Percentiles rank a stretch among this genome's conserved stretches.
These are phyloP conservation scores for Aureobasidium lini DNA, from an alignment of 2,329 filamentous ascomycete genomes.

Conservation along the genomic window DNA sequence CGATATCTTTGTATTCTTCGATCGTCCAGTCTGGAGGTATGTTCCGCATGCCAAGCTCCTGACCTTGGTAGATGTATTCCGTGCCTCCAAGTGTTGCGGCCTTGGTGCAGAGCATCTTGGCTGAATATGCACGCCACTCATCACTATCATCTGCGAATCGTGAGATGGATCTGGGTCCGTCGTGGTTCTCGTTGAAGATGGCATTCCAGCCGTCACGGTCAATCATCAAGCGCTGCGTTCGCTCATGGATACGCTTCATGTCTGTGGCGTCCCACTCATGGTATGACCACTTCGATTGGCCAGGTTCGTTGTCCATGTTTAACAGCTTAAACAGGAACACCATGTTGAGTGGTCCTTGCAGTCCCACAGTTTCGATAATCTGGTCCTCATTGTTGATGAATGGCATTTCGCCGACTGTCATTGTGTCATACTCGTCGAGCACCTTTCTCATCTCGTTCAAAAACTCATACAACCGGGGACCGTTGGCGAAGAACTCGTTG, in stretches of 20 bases:
- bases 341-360: constrained; percentile 53
- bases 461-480: constrained; percentile 40
- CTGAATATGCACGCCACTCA: constrained; percentile 42
- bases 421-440: constrained; percentile 40
- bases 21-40: constrained; percentile 54
- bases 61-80: constrained; percentile 60
- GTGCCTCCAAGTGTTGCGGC: constrained; percentile 55
- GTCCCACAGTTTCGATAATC: constrained; percentile 46
- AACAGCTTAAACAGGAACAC: constrained; percentile 60
- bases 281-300: constrained; percentile 18
- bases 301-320: constrained; percentile 40
- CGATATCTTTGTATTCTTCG: constrained; percentile 62
- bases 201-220: constrained; percentile 57
- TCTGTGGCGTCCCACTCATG: constrained; percentile 18
- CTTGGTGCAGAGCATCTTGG: constrained; percentile 55
- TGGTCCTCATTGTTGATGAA: constrained; percentile 41
- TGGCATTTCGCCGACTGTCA: constrained; percentile 47
- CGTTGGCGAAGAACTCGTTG: constrained; percentile 21
- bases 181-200: constrained; percentile 59
- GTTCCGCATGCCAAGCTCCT: constrained; percentile 62
- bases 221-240: constrained; percentile 42
- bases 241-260: constrained; percentile 22
- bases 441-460: constrained; percentile 40
- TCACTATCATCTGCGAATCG: constrained; percentile 43
- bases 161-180: constrained; percentile 54